Conservation (phyloP, 1,284 basidiomycete genomes). For the Ceratobasidium theobromae region DNA sequence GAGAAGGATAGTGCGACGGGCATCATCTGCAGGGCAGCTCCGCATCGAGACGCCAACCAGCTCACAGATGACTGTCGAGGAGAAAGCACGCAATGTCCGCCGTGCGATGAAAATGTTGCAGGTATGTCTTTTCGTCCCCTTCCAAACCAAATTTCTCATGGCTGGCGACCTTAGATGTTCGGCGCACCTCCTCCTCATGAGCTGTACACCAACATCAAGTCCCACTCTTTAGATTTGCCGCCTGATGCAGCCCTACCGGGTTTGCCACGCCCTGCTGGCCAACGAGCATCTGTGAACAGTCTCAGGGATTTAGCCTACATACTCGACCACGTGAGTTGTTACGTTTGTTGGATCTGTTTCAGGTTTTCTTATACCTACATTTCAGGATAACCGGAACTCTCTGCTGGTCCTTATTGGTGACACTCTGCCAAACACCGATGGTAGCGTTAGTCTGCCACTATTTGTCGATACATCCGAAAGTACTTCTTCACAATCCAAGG, state of each 20-base stretch:
- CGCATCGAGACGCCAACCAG: not conserved
- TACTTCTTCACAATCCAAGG: not conserved
- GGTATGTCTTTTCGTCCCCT: not conserved
- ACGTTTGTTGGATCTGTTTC: not conserved
- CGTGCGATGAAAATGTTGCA: constrained; percentile 27
- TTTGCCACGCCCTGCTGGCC: not conserved
- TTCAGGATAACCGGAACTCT: constrained; percentile 23
- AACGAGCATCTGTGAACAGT: constrained; percentile 17
- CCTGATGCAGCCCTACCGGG: not conserved
- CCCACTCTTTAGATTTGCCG: constrained; percentile 15
- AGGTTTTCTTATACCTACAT: not conserved
- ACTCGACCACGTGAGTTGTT: constrained; percentile 24
- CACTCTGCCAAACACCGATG: not conserved
- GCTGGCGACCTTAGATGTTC: constrained; percentile 11
- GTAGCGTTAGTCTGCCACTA: not conserved
- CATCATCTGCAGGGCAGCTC: constrained; percentile 19
- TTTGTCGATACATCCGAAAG: not conserved
- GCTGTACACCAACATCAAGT: constrained; percentile 14
- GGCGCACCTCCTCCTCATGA: constrained; percentile 21
- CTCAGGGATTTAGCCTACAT: constrained; percentile 22
- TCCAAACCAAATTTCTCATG: not conserved
- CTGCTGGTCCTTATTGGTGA: constrained; percentile 12
- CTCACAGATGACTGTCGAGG: not conserved
- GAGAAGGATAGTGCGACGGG: constrained; percentile 7
- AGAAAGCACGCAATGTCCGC: constrained; percentile 19